Conservation (phyloP, 1,139 yeast species). For the Taphrina communis region DNA sequence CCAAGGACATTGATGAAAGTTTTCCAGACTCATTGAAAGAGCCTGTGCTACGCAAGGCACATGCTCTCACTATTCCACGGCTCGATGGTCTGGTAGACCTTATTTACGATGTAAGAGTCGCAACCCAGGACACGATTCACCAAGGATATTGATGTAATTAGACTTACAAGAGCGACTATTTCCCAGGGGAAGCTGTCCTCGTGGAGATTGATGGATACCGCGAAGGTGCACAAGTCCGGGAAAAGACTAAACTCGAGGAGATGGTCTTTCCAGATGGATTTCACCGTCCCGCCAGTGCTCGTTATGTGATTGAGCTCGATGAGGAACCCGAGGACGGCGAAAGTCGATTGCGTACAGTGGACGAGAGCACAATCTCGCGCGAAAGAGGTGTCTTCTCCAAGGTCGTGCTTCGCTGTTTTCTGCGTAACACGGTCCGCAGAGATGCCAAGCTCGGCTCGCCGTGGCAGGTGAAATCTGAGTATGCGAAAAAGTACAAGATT, state of each 20-base stretch:
- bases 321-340: constrained; percentile 54
- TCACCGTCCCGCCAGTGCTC: constrained; percentile 65
- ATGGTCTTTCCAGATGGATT: constrained; percentile 57
- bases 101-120: constrained; percentile 27
- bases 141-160: constrained; percentile 47
- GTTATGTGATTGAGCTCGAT: constrained; percentile 70
- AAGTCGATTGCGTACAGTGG: constrained; percentile 65
- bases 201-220: constrained; percentile 58
- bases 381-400: constrained; percentile 89
- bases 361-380: constrained; percentile 73
- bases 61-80: constrained; percentile 81
- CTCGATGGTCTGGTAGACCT: constrained; percentile 65
- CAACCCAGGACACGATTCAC: constrained; percentile 50
- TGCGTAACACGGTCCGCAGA: constrained; percentile 81
- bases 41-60: constrained; percentile 82
- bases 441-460: constrained; percentile 91
- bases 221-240: constrained; percentile 62
- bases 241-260: constrained; percentile 56
- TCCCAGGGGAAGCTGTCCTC: constrained; percentile 85
- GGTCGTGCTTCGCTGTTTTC: constrained; percentile 84
- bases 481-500: constrained; percentile 54
- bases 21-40: constrained; percentile 93
- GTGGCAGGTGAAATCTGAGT: constrained; percentile 88
- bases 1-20: constrained; percentile 67
- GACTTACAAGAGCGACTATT: constrained; percentile 78